phyloP scores from a whole-genome alignment of 441 rosid species.

The Aquilaria agallochum region DNA sequence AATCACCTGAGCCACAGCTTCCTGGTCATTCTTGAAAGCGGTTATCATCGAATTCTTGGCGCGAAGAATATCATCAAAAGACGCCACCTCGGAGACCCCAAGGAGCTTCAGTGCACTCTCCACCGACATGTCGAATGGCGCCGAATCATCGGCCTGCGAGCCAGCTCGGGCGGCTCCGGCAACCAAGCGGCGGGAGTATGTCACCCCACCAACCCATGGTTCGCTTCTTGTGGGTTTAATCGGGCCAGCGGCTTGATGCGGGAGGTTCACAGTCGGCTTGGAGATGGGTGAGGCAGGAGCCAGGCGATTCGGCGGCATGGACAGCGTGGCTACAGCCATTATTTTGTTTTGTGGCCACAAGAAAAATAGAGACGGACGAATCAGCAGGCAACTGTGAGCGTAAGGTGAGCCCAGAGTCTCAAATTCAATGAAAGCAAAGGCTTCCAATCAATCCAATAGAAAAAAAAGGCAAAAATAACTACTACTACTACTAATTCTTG shows the following conservation, averaged over 20 bases:
- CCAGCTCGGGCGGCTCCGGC: constrained; percentile 47
- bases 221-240: neutral
- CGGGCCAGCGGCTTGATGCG: constrained; percentile 16
- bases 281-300: constrained; percentile 30
- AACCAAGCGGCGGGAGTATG: constrained; percentile 22
- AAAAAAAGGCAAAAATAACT: too few relatives aligned
- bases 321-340: constrained; percentile 73
- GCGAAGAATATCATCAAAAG: constrained; percentile 93
- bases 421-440: too few relatives aligned
- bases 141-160: constrained; percentile 86
- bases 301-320: constrained; percentile 66
- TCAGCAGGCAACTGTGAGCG: too few relatives aligned
- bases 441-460: too few relatives aligned
- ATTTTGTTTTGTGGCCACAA: too few relatives aligned
- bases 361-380: too few relatives aligned
- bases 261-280: constrained; percentile 14
- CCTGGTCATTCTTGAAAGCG: constrained; percentile 68
- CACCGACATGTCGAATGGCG: constrained; percentile 90
- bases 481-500: neutral
- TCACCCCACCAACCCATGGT: constrained; percentile 36
- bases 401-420: too few relatives aligned
- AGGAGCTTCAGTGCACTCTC: constrained; percentile 90
- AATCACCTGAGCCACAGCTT: constrained; percentile 74
- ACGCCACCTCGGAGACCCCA: constrained; percentile 85
- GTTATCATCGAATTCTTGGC: constrained; percentile 84